Base-by-base conservation (phyloP, 441 rosid species). In the Aquilaria agallochum region DNA sequence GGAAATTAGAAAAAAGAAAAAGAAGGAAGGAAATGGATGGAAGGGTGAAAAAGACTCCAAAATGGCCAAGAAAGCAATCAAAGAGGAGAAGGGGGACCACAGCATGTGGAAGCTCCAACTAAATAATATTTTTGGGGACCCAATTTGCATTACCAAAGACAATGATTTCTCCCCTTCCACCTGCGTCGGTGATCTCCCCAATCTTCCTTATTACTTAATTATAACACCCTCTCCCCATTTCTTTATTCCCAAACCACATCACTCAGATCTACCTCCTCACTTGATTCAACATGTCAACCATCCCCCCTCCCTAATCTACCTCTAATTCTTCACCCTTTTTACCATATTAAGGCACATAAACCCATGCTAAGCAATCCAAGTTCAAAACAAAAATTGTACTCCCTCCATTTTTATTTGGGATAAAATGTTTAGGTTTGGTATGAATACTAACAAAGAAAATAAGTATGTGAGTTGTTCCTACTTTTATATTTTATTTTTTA, bases 171-270 rank as follows among this genome's bases (percentile, higher is more conserved):
- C 72, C 51, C 61, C 54, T 56, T 63, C 57, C 55, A 62, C 50
- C 64, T 60, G 72, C 78, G 80, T 80, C 83, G 86, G 85, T 80
- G 83, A 74, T 76, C 72, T 69, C 64, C 63, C 64, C 62, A 54
- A 55, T 76, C 68, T 64, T 67, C 58, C 53, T 66, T 72, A 68
- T 1, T 31, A 45, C 10, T 7, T 30, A 59, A 46, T 46, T 32
- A 64, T 44, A 11, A 20, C 34, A 14, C 27, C 27, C 27, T 49
- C 54, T 36, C 55, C 47, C 2, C 27, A 11, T 9, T 46, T 11
- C 15, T 40, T 40, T 36, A 56, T 4, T 2, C 34, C 12, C 3
- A 36, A 56, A 56, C 7, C 2, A 47, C 11, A 20, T 55, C 58
- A n/a, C 52, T 36, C 50, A 46, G 49, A 52, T 63, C 64, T 27